Conservation (phyloP, 2,329 filamentous ascomycete species). For the Fusarium nisikadoi region DNA sequence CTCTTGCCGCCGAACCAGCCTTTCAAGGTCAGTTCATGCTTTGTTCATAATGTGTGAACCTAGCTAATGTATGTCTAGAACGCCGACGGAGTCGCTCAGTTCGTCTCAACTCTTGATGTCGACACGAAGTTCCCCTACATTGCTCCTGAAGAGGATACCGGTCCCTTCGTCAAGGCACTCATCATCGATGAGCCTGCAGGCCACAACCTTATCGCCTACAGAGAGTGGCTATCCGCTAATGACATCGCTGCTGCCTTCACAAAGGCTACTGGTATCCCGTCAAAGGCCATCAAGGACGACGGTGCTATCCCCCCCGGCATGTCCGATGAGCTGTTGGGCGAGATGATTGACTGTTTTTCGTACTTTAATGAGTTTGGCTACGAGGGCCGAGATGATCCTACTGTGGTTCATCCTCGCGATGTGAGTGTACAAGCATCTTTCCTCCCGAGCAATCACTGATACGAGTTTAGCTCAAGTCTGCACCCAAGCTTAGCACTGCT, state of each 20-base stretch:
- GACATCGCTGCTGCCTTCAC: slow-evolving; percentile 35
- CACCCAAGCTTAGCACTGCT: background rate
- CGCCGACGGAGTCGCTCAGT: slow-evolving; percentile 32
- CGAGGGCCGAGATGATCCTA: slow-evolving; percentile 29
- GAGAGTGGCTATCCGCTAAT: slow-evolving; percentile 33
- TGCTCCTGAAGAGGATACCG: slow-evolving; percentile 42
- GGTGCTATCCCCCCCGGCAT: background rate
- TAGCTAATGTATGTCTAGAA: slow-evolving; percentile 8
- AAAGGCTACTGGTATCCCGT: slow-evolving; percentile 20
- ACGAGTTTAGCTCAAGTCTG: slow-evolving; percentile 1
- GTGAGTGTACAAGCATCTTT: background rate
- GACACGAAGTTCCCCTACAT: slow-evolving; percentile 39
- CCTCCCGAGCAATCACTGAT: background rate
- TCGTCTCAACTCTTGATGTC: slow-evolving; percentile 17
- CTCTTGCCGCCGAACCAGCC: background rate
- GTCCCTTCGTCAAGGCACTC: slow-evolving; percentile 38
- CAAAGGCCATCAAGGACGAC: background rate
- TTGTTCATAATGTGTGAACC: rapidly evolving
- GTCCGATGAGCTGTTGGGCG: background rate
- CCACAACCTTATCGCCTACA: slow-evolving; percentile 39
- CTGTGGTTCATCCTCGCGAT: slow-evolving; percentile 13
- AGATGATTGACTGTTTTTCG: slow-evolving; percentile 16
- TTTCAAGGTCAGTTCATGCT: slow-evolving; percentile 6
- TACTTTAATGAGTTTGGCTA: slow-evolving; percentile 32
- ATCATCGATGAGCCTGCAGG: slow-evolving; percentile 26